Evolutionary conservation across 441 rosid genomes (phyloP).

Genomic region (Macaranga tanarius): DNA sequence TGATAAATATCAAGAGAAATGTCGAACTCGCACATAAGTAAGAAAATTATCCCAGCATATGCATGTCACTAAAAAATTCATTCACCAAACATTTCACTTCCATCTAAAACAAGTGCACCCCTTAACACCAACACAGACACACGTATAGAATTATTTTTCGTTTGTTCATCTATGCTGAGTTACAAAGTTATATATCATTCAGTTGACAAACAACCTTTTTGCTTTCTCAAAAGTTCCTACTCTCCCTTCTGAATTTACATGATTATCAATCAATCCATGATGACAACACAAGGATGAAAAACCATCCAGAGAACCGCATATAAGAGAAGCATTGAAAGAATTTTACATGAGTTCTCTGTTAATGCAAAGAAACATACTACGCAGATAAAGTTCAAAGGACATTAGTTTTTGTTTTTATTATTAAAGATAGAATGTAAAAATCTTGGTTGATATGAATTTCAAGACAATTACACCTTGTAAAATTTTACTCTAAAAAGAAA

Average conservation of each 20-base stretch:
- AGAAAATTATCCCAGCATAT: neutral
- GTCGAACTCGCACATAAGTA: neutral
- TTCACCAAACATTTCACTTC: neutral
- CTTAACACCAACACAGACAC: neutral
- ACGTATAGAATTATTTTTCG: too few relatives aligned
- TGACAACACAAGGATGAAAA: neutral
- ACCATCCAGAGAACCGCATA: neutral
- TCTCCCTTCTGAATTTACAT: neutral
- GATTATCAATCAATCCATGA: neutral
- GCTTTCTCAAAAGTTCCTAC: neutral
- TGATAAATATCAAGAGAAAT: neutral
- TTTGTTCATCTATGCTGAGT: too few relatives aligned
- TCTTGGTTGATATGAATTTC: neutral
- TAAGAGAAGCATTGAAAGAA: slow-evolving; percentile 6
- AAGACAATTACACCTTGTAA: neutral
- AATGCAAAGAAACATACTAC: neutral
- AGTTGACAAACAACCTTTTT: neutral
- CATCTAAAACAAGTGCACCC: neutral
- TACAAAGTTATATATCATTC: neutral
- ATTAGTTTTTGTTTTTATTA: slow-evolving; percentile 1
- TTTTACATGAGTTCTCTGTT: neutral
- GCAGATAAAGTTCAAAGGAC: slow-evolving; percentile 1
- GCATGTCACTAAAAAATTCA: neutral
- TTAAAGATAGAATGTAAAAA: slow-evolving; percentile 4
- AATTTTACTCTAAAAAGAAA: neutral